A percentile compares a stretch with the other conserved stretches of the same genome.
Evolutionary conservation across 2,329 filamentous ascomycete species (phyloP).

Genomic region (Claviceps africana): DNA sequence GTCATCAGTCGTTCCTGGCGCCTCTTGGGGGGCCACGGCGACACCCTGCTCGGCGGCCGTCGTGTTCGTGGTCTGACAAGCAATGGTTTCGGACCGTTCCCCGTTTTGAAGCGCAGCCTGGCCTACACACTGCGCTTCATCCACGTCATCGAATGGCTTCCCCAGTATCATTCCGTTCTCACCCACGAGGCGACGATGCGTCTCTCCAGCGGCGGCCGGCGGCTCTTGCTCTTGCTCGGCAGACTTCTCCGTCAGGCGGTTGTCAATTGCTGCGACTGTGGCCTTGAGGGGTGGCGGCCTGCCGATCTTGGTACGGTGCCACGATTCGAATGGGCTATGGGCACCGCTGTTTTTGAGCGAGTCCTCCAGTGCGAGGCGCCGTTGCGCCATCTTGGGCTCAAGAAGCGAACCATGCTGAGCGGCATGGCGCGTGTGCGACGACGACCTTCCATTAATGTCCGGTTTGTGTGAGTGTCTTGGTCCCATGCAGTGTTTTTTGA

Average conservation of each 20-base stretch:
- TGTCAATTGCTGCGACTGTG: background rate
- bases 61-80: no score
- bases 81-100: background rate
- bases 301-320: slow-evolving; percentile 24
- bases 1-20: background rate
- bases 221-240: background rate
- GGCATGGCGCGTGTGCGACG: background rate
- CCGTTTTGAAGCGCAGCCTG: no score
- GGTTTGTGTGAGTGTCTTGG: slow-evolving; percentile 26
- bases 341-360: background rate
- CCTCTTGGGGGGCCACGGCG: no score
- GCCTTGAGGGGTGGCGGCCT: slow-evolving; percentile 5
- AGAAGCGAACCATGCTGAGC: background rate
- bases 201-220: background rate
- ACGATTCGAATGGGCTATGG: slow-evolving; percentile 11
- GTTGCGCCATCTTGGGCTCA: background rate
- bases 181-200: slow-evolving; percentile 20
- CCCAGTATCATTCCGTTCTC: slow-evolving; percentile 27
- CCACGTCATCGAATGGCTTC: slow-evolving; percentile 29
- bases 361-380: background rate
- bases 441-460: background rate
- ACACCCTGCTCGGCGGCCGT: background rate
- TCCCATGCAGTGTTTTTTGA: slow-evolving; percentile 57
- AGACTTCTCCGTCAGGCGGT: background rate
- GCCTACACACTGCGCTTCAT: background rate